Conservation (phyloP, 371 early-diverging fungal genomes). For the Parasitella parasitica region DNA sequence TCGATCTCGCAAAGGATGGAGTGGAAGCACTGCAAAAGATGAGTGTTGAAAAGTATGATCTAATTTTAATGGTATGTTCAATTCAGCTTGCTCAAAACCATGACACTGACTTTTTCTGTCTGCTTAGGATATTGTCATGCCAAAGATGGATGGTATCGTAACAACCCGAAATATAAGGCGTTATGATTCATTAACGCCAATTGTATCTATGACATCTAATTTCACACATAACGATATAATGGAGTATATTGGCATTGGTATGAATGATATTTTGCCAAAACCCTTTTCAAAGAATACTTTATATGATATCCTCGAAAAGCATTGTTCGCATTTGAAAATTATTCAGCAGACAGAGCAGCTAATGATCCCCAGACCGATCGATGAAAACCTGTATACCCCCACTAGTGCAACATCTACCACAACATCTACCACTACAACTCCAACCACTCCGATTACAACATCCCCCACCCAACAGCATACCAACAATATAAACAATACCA, state of each 20-base stretch:
- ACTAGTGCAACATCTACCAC: not conserved
- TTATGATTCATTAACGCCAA: slow-evolving; percentile 71
- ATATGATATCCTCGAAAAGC: slow-evolving; percentile 58
- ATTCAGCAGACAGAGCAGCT: slow-evolving; percentile 8
- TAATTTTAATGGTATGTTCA: slow-evolving; percentile 77
- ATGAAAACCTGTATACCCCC: not conserved
- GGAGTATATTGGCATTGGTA: slow-evolving; percentile 74
- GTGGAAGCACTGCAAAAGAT: slow-evolving; percentile 67
- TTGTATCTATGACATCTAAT: slow-evolving; percentile 81
- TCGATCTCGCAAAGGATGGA: slow-evolving; percentile 76
- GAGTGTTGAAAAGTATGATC: slow-evolving; percentile 67
- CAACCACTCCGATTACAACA: not conserved
- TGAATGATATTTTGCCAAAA: slow-evolving; percentile 82
- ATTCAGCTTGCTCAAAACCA: not conserved
- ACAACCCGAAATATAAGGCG: slow-evolving; percentile 76
- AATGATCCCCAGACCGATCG: not conserved
- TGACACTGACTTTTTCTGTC: not conserved
- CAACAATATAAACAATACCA: not conserved
- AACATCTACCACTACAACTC: slow-evolving; percentile 11
- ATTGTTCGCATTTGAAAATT: slow-evolving; percentile 58
- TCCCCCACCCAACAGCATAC: not conserved
- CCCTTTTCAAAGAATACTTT: slow-evolving; percentile 67
- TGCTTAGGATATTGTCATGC: slow-evolving; percentile 73
- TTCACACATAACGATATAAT: slow-evolving; percentile 66
- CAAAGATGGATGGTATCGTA: slow-evolving; percentile 74